Evolutionary conservation across 106 monocot species (phyloP).

Genomic region (Posidonia australis): DNA sequence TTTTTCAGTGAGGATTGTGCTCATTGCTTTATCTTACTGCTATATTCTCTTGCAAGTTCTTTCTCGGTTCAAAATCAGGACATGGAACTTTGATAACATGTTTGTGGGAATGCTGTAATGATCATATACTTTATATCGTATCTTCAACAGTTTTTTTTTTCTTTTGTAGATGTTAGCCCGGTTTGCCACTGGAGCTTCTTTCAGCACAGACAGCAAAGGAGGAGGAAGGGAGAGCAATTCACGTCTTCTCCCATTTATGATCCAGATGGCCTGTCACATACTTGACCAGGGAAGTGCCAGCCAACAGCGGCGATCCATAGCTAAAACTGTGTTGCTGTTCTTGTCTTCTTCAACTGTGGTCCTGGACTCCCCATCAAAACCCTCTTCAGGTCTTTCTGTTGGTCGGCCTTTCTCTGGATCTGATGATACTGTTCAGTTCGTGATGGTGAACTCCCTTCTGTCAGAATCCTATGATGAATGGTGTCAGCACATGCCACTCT

Average conservation of each 20-base stretch:
- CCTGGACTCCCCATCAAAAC: slow-evolving; percentile 15
- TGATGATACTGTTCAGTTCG: slow-evolving; percentile 91
- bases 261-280: slow-evolving; percentile 88
- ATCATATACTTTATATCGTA: too few species aligned
- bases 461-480: slow-evolving; percentile 82
- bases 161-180: slow-evolving; percentile 79
- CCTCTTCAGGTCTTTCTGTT: slow-evolving; percentile 13
- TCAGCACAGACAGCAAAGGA: slow-evolving; percentile 77
- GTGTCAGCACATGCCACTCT: slow-evolving; percentile 50
- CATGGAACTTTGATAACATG: not conserved
- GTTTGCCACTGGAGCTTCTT: slow-evolving; percentile 85
- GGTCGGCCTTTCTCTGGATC: slow-evolving; percentile 19
- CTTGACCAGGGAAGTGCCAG: slow-evolving; percentile 56
- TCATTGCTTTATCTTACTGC: too few species aligned
- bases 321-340: slow-evolving; percentile 49
- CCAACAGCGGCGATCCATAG: slow-evolving; percentile 52
- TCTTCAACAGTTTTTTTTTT: not conserved
- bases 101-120: too few species aligned
- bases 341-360: slow-evolving; percentile 27
- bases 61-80: too few species aligned
- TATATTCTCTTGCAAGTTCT: too few species aligned
- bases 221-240: slow-evolving; percentile 90
- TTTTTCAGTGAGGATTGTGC: too few species aligned
- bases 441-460: slow-evolving; percentile 97
- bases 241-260: slow-evolving; percentile 80